Conservation (phyloP, 2,329 filamentous ascomycete species). For the Colletotrichum incanum region DNA sequence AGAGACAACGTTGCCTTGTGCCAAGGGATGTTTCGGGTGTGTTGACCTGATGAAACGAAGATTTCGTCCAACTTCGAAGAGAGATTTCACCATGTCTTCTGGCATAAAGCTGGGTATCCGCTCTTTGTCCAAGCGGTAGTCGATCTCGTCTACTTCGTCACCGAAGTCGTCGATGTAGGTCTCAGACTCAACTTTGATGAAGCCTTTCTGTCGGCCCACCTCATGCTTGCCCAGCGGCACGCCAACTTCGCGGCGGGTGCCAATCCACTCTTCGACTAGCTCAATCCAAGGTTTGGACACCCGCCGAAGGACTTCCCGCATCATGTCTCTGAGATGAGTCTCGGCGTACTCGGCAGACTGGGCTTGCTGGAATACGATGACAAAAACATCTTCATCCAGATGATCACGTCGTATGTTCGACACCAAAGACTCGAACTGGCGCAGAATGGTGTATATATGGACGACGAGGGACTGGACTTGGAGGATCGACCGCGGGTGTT, state of each 20-base stretch:
- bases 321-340: conserved; percentile 72
- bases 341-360: conserved; percentile 76
- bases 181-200: conserved; percentile 72
- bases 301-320: conserved; percentile 76
- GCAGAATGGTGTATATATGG: conserved; percentile 64
- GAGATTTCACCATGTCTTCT: conserved; percentile 75
- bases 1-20: conserved; percentile 64
- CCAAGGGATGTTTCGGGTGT: conserved; percentile 80
- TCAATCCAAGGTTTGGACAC: conserved; percentile 78
- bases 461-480: conserved; percentile 67
- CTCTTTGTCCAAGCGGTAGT: conserved; percentile 75
- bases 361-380: conserved; percentile 73
- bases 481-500: conserved; percentile 63
- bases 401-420: conserved; percentile 60
- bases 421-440: conserved; percentile 67
- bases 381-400: conserved; percentile 74
- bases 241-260: conserved; percentile 73
- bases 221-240: conserved; percentile 66
- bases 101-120: conserved; percentile 82
- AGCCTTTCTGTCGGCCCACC: conserved; percentile 65
- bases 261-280: conserved; percentile 82
- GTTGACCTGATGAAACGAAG: conserved; percentile 80
- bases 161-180: conserved; percentile 72
- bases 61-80: conserved; percentile 87
- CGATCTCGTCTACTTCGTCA: conserved; percentile 69